Evolutionary conservation across 306 rosid genomes (phyloP), one percentile per base, ranked within the genome.

Genomic region (Quercus aquifolioides): DNA sequence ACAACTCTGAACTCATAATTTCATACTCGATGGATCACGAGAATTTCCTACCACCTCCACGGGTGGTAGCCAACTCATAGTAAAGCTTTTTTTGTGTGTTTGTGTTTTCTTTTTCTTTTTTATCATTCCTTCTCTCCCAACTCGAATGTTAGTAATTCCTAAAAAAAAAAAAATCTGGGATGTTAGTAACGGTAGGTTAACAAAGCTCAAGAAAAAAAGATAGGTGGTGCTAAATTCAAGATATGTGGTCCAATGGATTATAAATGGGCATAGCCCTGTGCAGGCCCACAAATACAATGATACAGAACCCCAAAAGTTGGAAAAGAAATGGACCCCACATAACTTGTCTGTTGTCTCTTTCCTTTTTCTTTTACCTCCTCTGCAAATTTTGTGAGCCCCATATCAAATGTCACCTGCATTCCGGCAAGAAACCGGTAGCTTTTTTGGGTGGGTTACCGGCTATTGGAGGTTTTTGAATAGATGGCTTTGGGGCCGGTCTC

Each of bases 401-500:
- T 19, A 35, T 68, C 26, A 33, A n/a, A 35, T 68, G 72, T 68
- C 72, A 68, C 72, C 72, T 19, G 72, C 72, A 35, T 33, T 68
- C 72, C 72, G 72, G 72, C 72, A 68, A n/a, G 72, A 46, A 8
- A 10, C 72, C 72, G 72, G 72, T 68, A 4, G 5, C 51, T 68
- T 68, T 35, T 14, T 10, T 35, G 8, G 4, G 49, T 33, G 72
- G 54, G 19, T 55, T 17, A 74, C 83, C 83, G 83, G 78, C 31
- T 52, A 41, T 18, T 23, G 63, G n/a, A 49, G 77, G 72, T 72
- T 51, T 5, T 78, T 78, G 3, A 1, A 26, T 63, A 35, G 69
- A 4, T 35, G 51, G 78, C 67, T n/a, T 64, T 26, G 62, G 4
- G 76, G 78, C 43, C 81, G n/a, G 26, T 67, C 52, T 68, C 85